Conservation (phyloP, 2,329 filamentous ascomycete species). For the Dothideomycetes sp. region DNA sequence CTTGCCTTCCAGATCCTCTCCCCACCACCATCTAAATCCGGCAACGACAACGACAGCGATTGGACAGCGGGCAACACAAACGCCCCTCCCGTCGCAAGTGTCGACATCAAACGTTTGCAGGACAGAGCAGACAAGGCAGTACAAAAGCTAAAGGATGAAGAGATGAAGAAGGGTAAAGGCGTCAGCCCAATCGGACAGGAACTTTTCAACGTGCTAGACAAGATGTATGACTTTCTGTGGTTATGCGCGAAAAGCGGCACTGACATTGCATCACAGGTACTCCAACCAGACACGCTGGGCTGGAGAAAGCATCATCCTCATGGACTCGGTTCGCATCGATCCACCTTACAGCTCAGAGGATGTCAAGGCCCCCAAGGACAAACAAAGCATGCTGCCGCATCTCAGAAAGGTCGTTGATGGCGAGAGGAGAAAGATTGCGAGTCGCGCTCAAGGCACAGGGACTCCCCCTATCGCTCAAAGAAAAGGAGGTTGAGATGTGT, state of each 20-base stretch:
- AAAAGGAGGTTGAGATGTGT: conserved; percentile 9
- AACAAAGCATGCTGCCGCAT: conserved; percentile 29
- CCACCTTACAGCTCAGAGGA: conserved; percentile 48
- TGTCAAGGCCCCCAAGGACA: conserved; percentile 34
- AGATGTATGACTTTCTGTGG: conserved; percentile 33
- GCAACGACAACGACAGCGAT: conserved; percentile 10
- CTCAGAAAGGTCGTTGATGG: conserved; percentile 37
- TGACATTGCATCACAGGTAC: conserved; percentile 21
- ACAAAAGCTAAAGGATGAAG: conserved; percentile 44
- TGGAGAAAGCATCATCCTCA: conserved; percentile 47
- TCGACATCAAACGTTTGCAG: conserved; percentile 45
- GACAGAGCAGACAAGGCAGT: conserved; percentile 46
- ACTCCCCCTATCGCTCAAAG: conserved; percentile 2
- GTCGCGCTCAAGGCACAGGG: conserved; percentile 1
- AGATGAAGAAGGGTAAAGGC: conserved; percentile 48
- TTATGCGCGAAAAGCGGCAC: background rate
- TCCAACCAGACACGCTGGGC: conserved; percentile 47
- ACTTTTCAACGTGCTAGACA: conserved; percentile 49
- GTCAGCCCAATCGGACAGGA: conserved; percentile 52
- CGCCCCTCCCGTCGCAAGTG: conserved; percentile 34
- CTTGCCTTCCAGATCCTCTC: conserved; percentile 44
- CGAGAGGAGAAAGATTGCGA: conserved; percentile 30
- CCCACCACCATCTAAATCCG: conserved; percentile 22
- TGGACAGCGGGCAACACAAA: conserved; percentile 29
- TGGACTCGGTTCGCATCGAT: conserved; percentile 47